phyloP scores from a whole-genome alignment of 1,284 basidiomycete genomes.

The Pseudozyma hubeiensis region DNA sequence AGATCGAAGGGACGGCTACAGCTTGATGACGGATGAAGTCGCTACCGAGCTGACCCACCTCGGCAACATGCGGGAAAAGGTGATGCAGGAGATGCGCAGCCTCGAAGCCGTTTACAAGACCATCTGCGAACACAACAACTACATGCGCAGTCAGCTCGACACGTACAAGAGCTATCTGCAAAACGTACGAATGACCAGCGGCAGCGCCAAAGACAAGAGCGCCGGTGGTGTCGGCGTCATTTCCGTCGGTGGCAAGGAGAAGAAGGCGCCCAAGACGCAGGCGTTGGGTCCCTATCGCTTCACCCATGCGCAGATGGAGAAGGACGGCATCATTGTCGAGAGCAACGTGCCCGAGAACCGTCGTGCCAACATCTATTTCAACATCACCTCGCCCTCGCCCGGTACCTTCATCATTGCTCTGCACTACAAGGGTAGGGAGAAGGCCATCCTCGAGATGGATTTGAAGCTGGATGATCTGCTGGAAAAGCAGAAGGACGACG shows the following conservation, averaged over 20 bases:
- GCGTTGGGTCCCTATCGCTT: slow-evolving; percentile 94
- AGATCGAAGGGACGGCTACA: slow-evolving; percentile 84
- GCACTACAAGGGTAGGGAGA: slow-evolving; percentile 98
- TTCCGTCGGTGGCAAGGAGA: slow-evolving; percentile 95
- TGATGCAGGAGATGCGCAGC: slow-evolving; percentile 88
- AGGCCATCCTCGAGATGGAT: slow-evolving; percentile 99
- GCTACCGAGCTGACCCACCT: slow-evolving; percentile 92
- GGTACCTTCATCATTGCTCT: slow-evolving; percentile 98
- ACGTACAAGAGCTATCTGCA: slow-evolving; percentile 99
- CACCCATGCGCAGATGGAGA: slow-evolving; percentile 96
- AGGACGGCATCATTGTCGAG: slow-evolving; percentile 98
- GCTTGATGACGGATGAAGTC: slow-evolving; percentile 96
- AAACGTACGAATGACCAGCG: slow-evolving; percentile 87
- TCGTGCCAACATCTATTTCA: slow-evolving; percentile 97
- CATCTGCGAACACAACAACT: slow-evolving; percentile 98
- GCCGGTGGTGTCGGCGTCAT: slow-evolving; percentile 92
- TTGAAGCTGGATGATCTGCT: slow-evolving; percentile 98
- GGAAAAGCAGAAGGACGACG: slow-evolving; percentile 98
- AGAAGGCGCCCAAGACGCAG: slow-evolving; percentile 86
- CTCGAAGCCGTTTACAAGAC: slow-evolving; percentile 98
- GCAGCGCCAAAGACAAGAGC: slow-evolving; percentile 69
- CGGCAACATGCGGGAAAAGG: slow-evolving; percentile 95
- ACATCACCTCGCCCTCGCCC: slow-evolving; percentile 94
- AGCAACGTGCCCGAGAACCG: slow-evolving; percentile 95
- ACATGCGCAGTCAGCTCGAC: slow-evolving; percentile 93